Conservation (phyloP, 345 rosid species). For the Diplotaxis tenuifolia region DNA sequence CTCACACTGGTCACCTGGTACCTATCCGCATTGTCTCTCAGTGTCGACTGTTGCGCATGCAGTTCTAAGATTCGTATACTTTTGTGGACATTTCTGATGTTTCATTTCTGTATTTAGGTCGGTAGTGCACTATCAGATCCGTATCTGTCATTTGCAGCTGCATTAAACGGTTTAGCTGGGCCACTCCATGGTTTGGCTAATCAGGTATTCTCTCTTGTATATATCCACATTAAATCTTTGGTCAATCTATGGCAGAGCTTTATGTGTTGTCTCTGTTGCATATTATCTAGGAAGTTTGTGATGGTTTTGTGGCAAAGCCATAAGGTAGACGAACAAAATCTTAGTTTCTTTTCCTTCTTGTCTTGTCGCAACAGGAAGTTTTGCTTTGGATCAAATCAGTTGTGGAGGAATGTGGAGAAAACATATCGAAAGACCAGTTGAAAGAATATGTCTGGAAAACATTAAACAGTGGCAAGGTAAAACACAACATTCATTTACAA, state of each 20-base stretch:
- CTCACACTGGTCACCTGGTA: conserved; percentile 98
- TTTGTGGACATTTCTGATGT: background rate
- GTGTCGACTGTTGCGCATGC: background rate
- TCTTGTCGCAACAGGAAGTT: conserved; percentile 67
- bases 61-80: background rate
- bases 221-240: background rate
- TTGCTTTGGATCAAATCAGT: conserved; percentile 94
- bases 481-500: background rate
- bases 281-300: conserved; percentile 13
- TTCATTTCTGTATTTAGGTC: conserved; percentile 51
- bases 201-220: conserved; percentile 59
- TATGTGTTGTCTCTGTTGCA: background rate
- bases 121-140: conserved; percentile 99
- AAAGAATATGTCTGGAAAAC: conserved; percentile 96
- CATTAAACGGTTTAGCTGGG: conserved; percentile 97
- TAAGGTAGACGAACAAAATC: background rate
- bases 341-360: background rate
- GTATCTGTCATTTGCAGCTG: conserved; percentile 96
- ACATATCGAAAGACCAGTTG: conserved; percentile 66
- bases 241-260: conserved; percentile 9
- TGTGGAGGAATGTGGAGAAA: conserved; percentile 90
- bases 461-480: conserved; percentile 90
- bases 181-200: conserved; percentile 99
- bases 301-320: conserved; percentile 6
- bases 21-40: conserved; percentile 2